Evolutionary conservation across 2,329 filamentous ascomycete species (phyloP).

Genomic region (Eurotiales sp.): DNA sequence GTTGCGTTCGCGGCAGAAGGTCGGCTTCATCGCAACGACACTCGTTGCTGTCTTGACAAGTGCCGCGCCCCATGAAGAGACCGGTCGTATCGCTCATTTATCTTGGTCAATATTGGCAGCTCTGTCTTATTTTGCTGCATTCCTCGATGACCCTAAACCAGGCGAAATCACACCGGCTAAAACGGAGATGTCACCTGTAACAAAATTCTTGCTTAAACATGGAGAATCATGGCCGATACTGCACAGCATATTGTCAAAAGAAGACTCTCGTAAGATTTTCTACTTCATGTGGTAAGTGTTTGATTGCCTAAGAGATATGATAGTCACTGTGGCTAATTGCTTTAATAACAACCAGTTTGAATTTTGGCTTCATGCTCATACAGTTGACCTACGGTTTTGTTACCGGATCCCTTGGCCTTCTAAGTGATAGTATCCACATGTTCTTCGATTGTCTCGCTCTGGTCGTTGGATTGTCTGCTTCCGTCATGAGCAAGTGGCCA

Average conservation of each 20-base stretch:
- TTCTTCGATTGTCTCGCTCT: slow-evolving; percentile 96
- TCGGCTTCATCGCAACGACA: slow-evolving; percentile 27
- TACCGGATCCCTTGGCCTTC: slow-evolving; percentile 87
- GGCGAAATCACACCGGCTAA: slow-evolving; percentile 35
- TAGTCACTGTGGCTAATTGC: slow-evolving; percentile 18
- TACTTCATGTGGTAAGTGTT: slow-evolving; percentile 83
- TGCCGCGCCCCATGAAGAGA: slow-evolving; percentile 26
- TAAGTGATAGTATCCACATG: slow-evolving; percentile 99
- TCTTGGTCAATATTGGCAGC: slow-evolving; percentile 25
- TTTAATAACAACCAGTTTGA: slow-evolving; percentile 72
- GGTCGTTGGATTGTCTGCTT: slow-evolving; percentile 82
- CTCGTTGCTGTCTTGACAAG: slow-evolving; percentile 27
- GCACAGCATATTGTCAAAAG: slow-evolving; percentile 81
- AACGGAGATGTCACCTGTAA: slow-evolving; percentile 61
- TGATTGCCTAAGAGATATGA: no score
- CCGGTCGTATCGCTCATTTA: slow-evolving; percentile 25
- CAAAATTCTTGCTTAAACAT: slow-evolving; percentile 66
- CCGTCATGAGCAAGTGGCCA: slow-evolving; percentile 96
- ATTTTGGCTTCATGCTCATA: slow-evolving; percentile 90
- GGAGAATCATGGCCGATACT: slow-evolving; percentile 71
- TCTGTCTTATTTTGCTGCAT: slow-evolving; percentile 29
- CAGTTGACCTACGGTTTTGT: slow-evolving; percentile 92
- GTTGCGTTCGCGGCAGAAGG: slow-evolving; percentile 29
- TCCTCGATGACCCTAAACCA: slow-evolving; percentile 30
- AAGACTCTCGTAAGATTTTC: slow-evolving; percentile 90